These are phyloP conservation scores for Epichloe gansuensis DNA, from an alignment of 2,329 filamentous ascomycete genomes.

Conservation along the genomic window DNA sequence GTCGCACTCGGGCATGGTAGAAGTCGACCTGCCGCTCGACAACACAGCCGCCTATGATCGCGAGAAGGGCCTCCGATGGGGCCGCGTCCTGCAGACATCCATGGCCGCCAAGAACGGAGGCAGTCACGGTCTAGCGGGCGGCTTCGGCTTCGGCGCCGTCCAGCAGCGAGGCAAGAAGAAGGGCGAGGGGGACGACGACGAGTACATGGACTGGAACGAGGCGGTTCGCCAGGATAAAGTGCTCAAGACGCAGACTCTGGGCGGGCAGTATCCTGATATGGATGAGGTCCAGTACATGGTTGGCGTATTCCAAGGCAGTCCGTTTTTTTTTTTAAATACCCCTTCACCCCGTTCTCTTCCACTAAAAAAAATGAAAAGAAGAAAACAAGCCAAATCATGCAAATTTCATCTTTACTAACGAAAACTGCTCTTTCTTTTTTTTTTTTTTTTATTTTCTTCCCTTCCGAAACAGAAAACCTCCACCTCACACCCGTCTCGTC, in stretches of 20 bases:
- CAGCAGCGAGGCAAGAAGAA: constrained; percentile 29
- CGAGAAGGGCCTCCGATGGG: constrained; percentile 71
- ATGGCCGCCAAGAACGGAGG: constrained; percentile 47
- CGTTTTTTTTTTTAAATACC: constrained; percentile 17
- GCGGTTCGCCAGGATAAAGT: constrained; percentile 59
- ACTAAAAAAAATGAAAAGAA: background rate
- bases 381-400: background rate
- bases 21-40: constrained; percentile 80
- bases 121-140: constrained; percentile 57
- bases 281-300: constrained; percentile 78
- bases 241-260: constrained; percentile 69
- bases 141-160: constrained; percentile 50
- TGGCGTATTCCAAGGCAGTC: constrained; percentile 76
- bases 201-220: constrained; percentile 48
- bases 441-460: too few relatives aligned
- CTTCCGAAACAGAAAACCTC: constrained; percentile 49
- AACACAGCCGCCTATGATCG: constrained; percentile 66
- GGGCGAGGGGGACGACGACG: constrained; percentile 31
- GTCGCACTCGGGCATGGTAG: constrained; percentile 66
- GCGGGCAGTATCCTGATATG: constrained; percentile 61
- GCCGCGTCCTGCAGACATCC: constrained; percentile 55
- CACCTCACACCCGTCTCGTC: constrained; percentile 76
- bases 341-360: constrained; percentile 4
- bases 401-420: background rate
- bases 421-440: background rate